Evolutionary conservation across 1,139 yeast genomes (phyloP).

Genomic region (Suhomyces bokatorum): DNA sequence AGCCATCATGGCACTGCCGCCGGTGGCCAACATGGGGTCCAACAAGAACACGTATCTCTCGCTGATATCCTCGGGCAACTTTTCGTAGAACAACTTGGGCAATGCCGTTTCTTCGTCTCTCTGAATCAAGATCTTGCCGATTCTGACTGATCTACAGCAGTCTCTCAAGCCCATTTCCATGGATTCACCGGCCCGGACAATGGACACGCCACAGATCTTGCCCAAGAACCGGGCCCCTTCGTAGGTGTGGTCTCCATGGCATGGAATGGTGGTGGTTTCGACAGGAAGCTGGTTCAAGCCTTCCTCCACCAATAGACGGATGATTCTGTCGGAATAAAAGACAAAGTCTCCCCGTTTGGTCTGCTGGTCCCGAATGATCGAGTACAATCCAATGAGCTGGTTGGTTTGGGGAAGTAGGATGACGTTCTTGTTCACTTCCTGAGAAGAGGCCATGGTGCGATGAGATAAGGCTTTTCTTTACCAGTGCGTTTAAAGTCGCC

Average conservation of each 20-base stretch:
- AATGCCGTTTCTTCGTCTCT: conserved; percentile 89
- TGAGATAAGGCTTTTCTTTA: conserved; percentile 1
- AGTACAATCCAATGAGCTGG: conserved; percentile 82
- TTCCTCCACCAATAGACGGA: conserved; percentile 88
- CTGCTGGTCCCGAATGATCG: conserved; percentile 78
- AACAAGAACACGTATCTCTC: conserved; percentile 85
- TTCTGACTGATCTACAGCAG: conserved; percentile 89
- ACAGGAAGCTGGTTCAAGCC: conserved; percentile 93
- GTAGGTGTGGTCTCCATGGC: conserved; percentile 74
- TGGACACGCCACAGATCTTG: conserved; percentile 95
- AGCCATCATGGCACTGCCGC: conserved; percentile 97
- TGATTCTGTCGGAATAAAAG: conserved; percentile 91
- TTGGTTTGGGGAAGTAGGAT: conserved; percentile 80
- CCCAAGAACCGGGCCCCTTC: conserved; percentile 85
- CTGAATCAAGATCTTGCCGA: conserved; percentile 94
- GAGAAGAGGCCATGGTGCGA: conserved; percentile 23
- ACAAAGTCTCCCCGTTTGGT: conserved; percentile 91
- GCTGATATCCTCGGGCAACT: conserved; percentile 87
- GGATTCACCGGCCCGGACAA: conserved; percentile 96
- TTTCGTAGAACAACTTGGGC: conserved; percentile 84
- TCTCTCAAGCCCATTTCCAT: conserved; percentile 98
- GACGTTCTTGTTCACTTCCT: conserved; percentile 51
- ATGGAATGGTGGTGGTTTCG: conserved; percentile 59
- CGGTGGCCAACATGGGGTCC: conserved; percentile 98
- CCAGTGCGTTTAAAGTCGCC: background rate